phyloP scores from a whole-genome alignment of 805 yeast species.

The Torulaspora gathmanii region DNA sequence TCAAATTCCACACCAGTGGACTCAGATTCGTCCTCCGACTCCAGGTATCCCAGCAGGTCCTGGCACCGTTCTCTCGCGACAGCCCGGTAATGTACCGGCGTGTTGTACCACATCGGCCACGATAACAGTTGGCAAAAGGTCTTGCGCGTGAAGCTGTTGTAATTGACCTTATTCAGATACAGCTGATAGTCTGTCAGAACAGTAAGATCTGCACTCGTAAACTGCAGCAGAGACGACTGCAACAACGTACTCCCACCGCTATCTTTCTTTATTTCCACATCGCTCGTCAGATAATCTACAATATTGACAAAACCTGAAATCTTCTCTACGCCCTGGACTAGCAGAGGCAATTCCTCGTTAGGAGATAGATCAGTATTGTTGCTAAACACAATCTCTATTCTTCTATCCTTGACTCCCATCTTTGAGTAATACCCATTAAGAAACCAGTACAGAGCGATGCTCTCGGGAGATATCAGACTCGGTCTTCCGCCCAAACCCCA shows the following conservation, averaged over 20 bases:
- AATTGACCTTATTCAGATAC: slow-evolving; percentile 53
- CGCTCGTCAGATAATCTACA: slow-evolving; percentile 28
- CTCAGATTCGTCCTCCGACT: slow-evolving; percentile 22
- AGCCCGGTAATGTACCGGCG: slow-evolving; percentile 40
- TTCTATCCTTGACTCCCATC: slow-evolving; percentile 9
- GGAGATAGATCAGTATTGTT: slow-evolving; percentile 54
- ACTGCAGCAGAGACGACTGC: slow-evolving; percentile 43
- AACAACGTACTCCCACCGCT: slow-evolving; percentile 36
- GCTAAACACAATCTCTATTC: slow-evolving; percentile 46
- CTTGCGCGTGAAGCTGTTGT: slow-evolving; percentile 55
- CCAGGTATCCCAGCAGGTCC: slow-evolving; percentile 18
- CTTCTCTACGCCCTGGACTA: slow-evolving; percentile 27
- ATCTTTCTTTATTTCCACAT: slow-evolving; percentile 10
- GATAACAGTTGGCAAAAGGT: slow-evolving; percentile 51
- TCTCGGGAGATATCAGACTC: slow-evolving; percentile 28
- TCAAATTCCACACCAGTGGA: slow-evolving; percentile 7
- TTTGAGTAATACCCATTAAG: slow-evolving; percentile 11
- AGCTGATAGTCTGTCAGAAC: slow-evolving; percentile 53
- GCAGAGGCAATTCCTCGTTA: slow-evolving; percentile 47
- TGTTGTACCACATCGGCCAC: slow-evolving; percentile 71
- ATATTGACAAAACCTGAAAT: slow-evolving; percentile 44
- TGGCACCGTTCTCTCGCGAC: slow-evolving; percentile 19
- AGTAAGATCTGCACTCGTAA: slow-evolving; percentile 40
- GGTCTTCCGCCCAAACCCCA: slow-evolving; percentile 31
- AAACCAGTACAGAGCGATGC: slow-evolving; percentile 31